Evolutionary conservation across 768 basidiomycete genomes (phyloP).

Genomic region (Sutorius australiensis): DNA sequence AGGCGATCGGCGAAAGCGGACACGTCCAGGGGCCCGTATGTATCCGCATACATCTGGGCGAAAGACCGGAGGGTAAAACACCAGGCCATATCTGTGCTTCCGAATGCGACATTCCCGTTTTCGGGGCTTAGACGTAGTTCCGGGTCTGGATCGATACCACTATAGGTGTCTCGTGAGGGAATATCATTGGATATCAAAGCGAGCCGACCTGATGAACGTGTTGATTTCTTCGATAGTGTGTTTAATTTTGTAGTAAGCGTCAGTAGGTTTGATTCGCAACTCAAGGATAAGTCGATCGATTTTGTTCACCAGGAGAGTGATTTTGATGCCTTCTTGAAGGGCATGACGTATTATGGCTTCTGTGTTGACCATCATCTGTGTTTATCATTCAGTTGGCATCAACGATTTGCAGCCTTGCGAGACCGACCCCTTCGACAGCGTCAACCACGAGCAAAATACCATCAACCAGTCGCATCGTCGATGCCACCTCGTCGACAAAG

Average conservation of each 20-base stretch:
- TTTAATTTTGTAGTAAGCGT: slow-evolving; percentile 98
- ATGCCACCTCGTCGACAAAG: slow-evolving; percentile 96
- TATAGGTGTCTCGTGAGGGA: slow-evolving; percentile 23
- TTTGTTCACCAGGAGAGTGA: slow-evolving; percentile 95
- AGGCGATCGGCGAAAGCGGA: slow-evolving; percentile 82
- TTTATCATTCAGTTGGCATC: slow-evolving; percentile 10
- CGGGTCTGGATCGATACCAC: slow-evolving; percentile 85
- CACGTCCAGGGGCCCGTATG: slow-evolving; percentile 84
- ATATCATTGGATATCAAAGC: background rate
- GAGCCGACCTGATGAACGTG: slow-evolving; percentile 80
- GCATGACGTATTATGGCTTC: slow-evolving; percentile 87
- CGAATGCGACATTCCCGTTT: slow-evolving; percentile 94
- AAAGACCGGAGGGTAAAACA: slow-evolving; percentile 94
- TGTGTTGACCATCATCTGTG: slow-evolving; percentile 87
- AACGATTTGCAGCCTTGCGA: background rate
- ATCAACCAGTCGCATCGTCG: slow-evolving; percentile 80
- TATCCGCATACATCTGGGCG: slow-evolving; percentile 93
- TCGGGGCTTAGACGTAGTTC: slow-evolving; percentile 89
- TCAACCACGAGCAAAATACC: slow-evolving; percentile 94
- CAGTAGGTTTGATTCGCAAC: slow-evolving; percentile 89
- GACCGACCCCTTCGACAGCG: slow-evolving; percentile 92
- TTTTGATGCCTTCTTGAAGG: slow-evolving; percentile 82
- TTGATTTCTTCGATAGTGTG: slow-evolving; percentile 99
- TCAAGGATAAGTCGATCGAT: slow-evolving; percentile 96
- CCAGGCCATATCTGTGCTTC: slow-evolving; percentile 96